A percentile compares a stretch with the other conserved stretches of the same genome.
Evolutionary conservation across 1,139 yeast species (phyloP).

Genomic region (Diutina neorugosa): DNA sequence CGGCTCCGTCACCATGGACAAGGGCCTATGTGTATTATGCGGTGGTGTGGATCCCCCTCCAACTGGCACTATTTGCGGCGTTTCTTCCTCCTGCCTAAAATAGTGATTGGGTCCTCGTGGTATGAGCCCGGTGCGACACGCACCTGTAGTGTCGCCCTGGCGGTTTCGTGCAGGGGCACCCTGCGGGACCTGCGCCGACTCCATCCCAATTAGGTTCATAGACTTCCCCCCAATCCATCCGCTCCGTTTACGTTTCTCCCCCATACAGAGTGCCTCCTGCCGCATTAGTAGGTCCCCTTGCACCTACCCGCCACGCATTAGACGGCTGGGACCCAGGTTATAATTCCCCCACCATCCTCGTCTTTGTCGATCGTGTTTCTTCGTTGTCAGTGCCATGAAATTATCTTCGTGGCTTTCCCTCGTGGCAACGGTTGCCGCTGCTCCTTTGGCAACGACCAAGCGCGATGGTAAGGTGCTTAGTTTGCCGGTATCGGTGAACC

Average conservation of each 20-base stretch:
- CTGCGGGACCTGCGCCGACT: not conserved
- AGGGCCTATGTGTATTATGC: constrained; percentile 27
- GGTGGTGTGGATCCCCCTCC: constrained; percentile 44
- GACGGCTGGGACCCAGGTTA: not conserved
- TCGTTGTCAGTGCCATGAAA: not conserved
- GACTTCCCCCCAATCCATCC: not conserved
- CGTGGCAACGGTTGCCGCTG: not conserved
- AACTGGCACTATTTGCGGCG: constrained; percentile 48
- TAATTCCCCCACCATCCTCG: not conserved
- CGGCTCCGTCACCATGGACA: constrained; percentile 10
- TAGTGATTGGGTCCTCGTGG: not conserved
- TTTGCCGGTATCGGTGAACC: not conserved
- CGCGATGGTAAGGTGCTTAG: not conserved
- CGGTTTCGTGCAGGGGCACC: not conserved
- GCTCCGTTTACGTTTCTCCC: not conserved
- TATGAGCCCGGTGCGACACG: not conserved
- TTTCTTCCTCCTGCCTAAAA: constrained; percentile 65
- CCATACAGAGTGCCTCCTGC: not conserved
- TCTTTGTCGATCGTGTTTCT: not conserved
- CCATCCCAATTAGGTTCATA: not conserved
- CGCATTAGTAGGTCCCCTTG: not conserved
- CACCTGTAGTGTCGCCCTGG: not conserved
- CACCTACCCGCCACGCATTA: not conserved
- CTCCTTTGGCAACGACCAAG: not conserved
- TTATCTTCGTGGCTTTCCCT: not conserved